These are phyloP conservation scores for Neurospora hispaniola DNA, from an alignment of 495 filamentous ascomycete species.

Conservation along the genomic window DNA sequence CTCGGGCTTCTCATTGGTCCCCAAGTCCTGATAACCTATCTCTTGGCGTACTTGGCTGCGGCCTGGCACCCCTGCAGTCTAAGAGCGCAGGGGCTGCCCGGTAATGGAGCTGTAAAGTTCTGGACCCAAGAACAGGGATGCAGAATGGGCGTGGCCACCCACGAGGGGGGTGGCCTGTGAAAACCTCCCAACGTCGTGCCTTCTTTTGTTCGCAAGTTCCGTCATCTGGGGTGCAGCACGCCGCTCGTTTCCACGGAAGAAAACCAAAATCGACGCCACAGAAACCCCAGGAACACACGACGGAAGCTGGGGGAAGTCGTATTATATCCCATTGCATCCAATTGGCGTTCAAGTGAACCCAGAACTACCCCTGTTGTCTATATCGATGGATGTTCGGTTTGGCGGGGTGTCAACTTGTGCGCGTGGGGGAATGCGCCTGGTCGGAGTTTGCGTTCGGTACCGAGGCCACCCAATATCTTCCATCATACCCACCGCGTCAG, in stretches of 20 bases:
- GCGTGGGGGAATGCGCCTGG: neutral
- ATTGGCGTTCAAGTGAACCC: neutral
- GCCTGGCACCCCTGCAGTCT: neutral
- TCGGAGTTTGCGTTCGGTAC: neutral
- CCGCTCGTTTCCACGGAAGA: neutral
- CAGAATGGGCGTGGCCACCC: neutral
- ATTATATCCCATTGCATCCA: neutral
- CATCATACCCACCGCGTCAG: neutral
- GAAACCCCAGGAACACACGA: neutral
- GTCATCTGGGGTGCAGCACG: conserved; percentile 2
- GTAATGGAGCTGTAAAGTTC: neutral
- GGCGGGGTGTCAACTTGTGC: neutral
- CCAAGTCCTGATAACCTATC: conserved; percentile 14
- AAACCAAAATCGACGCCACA: neutral
- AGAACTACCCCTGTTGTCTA: neutral
- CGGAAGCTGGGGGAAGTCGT: neutral
- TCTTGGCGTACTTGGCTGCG: conserved; percentile 17
- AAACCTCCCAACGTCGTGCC: neutral
- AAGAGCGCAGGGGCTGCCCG: neutral
- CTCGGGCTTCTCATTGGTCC: conserved; percentile 14
- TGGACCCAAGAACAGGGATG: neutral
- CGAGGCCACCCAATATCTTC: neutral
- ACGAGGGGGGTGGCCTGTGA: neutral
- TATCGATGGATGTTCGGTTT: neutral
- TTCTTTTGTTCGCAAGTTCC: neutral